Evolutionary conservation across 495 filamentous ascomycete genomes (phyloP), one percentile per base, ranked within the genome.

Genomic region (Hapsidospora chrysogenum): DNA sequence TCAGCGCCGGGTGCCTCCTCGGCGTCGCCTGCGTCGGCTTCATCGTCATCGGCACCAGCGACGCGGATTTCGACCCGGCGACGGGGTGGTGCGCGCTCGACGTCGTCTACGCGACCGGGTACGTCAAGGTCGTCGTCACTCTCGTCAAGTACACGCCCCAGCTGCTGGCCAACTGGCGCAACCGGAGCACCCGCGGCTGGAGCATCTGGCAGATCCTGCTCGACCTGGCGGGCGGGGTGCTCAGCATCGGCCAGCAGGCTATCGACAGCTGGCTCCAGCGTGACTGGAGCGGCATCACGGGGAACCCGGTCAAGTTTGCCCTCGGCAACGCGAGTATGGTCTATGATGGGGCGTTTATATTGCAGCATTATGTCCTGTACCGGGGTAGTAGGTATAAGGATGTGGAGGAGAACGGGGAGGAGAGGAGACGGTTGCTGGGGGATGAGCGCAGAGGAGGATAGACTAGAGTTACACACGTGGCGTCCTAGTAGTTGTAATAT

Each of bases 61-160:
- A 63, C 4, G 68, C 71, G 2, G 58, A 67, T 27, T 39, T 40
- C 14, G 38, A 35, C 15, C 33, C 36, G 19, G 20, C 33, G 1
- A 36, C 35, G 4, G 25, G 50, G 3, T 64, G 63, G 60, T 52
- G 59, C 13, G 65, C 57, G 62, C 52, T 63, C 0, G 58, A 66
- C 37, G 57, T 49, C 19, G 64, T 92, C 29, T 95, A 95, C 56
- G 64, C 72, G 10, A 55, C 89, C 16, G 78, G 78, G 13, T 92
- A 84, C 46, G 66, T 89, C 52, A 97, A 97, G 54, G 61, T 97
- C n/a, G 44, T 85, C 16, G 70, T 92, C 29, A 92, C 84, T 1
- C 48, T 93, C 3, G 63, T 93, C 45, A 97, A 97, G 52, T 97
- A 96, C 55, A 68, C 80, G 25, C 92, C 89, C 9, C 89, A 97